Evolutionary conservation across 495 filamentous ascomycete species (phyloP).

Genomic region (Rostrohypoxylon terebratum): DNA sequence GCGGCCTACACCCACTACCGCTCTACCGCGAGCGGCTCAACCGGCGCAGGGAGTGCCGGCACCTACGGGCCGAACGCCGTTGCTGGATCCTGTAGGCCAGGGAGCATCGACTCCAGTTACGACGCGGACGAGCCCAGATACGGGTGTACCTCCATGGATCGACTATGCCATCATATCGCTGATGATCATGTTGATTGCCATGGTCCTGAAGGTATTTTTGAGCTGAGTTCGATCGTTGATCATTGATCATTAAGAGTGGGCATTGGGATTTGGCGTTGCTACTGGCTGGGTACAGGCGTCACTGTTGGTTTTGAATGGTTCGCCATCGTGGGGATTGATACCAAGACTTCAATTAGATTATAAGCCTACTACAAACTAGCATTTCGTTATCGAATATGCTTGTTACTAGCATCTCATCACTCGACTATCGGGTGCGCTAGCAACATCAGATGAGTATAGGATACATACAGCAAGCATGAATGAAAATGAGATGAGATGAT

Average conservation of each 20-base stretch:
- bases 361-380: background rate
- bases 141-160: conserved; percentile 68
- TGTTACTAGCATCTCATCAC: background rate
- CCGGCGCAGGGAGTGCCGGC: conserved; percentile 49
- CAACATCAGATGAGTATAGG: background rate
- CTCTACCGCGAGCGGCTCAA: conserved; percentile 22
- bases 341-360: conserved; percentile 1
- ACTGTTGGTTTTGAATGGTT: conserved; percentile 1
- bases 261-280: conserved; percentile 32
- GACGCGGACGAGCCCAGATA: conserved; percentile 45
- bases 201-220: conserved; percentile 59
- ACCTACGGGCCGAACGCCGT: conserved; percentile 54
- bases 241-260: background rate
- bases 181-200: conserved; percentile 61
- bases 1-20: conserved; percentile 22
- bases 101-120: conserved; percentile 3
- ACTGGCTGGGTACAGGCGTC: conserved; percentile 18
- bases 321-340: conserved; percentile 1
- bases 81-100: conserved; percentile 41
- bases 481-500: too few species aligned
- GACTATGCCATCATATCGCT: conserved; percentile 69
- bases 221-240: conserved; percentile 19
- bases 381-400: background rate
- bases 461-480: too few species aligned
- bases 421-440: background rate